Evolutionary conservation across 163 green algal genomes (phyloP).

Genomic region (Trebouxia gelatinosa): DNA sequence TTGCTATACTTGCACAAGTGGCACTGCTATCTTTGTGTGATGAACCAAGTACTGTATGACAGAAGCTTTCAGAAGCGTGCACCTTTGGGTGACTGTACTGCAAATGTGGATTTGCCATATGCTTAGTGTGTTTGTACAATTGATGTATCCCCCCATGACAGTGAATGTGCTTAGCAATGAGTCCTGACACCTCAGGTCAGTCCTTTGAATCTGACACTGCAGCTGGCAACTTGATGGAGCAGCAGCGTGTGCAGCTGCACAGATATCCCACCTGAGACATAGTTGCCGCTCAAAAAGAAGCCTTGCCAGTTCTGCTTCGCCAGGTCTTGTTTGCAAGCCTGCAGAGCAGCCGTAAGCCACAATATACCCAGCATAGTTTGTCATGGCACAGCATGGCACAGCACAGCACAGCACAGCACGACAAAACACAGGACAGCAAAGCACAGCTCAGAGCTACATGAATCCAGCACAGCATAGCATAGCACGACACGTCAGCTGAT

Average conservation of each 20-base stretch:
- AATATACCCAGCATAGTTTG: background rate
- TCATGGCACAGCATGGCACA: background rate
- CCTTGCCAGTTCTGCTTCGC: conserved; percentile 66
- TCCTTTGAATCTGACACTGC: background rate
- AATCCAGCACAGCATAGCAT: background rate
- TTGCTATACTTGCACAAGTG: background rate
- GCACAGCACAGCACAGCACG: background rate
- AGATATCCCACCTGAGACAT: conserved; percentile 62
- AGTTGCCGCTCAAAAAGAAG: conserved; percentile 96
- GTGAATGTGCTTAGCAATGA: background rate
- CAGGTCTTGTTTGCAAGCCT: conserved; percentile 65
- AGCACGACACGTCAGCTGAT: background rate
- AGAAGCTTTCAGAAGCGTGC: background rate
- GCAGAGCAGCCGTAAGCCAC: background rate
- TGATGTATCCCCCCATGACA: background rate
- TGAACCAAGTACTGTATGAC: background rate
- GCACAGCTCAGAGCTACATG: background rate
- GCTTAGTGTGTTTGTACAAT: too few species aligned
- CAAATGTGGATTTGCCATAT: background rate
- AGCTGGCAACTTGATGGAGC: background rate
- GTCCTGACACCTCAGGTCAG: background rate
- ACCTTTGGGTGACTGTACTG: background rate
- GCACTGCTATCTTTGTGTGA: background rate
- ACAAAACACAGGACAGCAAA: background rate
- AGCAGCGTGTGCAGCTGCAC: background rate